Base-by-base conservation (phyloP, 495 filamentous ascomycete genomes). In the Friedmanniomyces simplex region DNA sequence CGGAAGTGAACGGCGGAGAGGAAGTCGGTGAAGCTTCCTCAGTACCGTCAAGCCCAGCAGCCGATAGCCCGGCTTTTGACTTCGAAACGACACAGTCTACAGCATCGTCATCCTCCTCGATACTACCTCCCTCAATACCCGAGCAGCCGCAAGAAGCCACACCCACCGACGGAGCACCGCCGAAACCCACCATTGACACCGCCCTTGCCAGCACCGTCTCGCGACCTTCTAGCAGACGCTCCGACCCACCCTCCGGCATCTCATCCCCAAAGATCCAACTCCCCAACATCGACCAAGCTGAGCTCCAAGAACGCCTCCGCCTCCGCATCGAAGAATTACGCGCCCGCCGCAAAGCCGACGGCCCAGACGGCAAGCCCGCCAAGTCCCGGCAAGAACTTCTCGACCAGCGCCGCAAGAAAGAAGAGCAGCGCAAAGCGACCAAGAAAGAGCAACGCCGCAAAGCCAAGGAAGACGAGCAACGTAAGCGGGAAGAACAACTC, bases 351-450 rank as follows among this genome's bases (percentile, higher is more conserved):
- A 91, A 93, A 65, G 89, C 90, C 22, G 87, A 91, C 61, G 87
- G 84, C 14, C 76, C 79, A 5, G 80, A 95, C 65, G 87, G 87
- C 60, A 80, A 83, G 57, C 85, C 88, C 25, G 84, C 91, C 41
- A 80, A 83, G 46, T 93, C 83, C 55, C 78, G 90, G 49, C 84
- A 93, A 71, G 91, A 96, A 61, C 78, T 98, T 1, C 85, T 98
- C 63, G 94, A 96, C 70, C 77, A 85, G 16, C 81, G 93, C 3
- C 82, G 91, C 50, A 81, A 85, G 66, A 96, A 95, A 72, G 88
- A 91, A 67, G 82, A 87, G 50, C 78, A 87, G 63, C 84, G 89
- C 42, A 89, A 87, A 69, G 82, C 83, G 37, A 86, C 89, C 69
- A 97, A 95, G 73, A 90, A 94, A 67, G 83, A 88, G 48, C 67